Base-by-base conservation (phyloP, 2,329 filamentous ascomycete genomes). In the Penicillium decumbens region DNA sequence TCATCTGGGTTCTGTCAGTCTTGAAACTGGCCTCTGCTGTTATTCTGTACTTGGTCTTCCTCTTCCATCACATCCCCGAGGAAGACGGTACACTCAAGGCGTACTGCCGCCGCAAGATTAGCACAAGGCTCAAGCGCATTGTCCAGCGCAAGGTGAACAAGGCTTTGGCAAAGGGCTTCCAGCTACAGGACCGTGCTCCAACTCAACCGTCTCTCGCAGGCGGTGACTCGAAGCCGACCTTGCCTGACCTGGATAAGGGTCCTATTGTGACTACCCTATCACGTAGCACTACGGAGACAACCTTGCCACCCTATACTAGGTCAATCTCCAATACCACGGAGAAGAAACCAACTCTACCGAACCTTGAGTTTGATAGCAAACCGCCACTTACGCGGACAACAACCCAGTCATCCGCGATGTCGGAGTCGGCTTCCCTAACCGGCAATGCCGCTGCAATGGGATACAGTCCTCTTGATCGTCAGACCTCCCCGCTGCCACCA, bases 81-180 rank as follows among this genome's bases (percentile, higher is more conserved):
- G 77, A 82, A 9, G 90, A 96, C 63, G 89, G 89, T 5, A 85
- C 87, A 6, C 77, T 98, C 27, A 82, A 83, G 4, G 84, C 84
- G 24, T 98, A 95, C 73, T 97, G 93, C 67, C 86, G 88, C 54
- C 85, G 90, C 40, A 97, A 97, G 75, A 85, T 95, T 67, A 95
- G 95, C 72, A 85, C 82, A 62, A 80, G 90, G 58, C 78, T 98
- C 58, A 87, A 87, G 64, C 83, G 83, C 59, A 93, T 97, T 57
- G 91, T 97, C 3, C 83, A 84, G 47, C 80, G 77, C 62, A 96
- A 93, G 72, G 88, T 95, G 62, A 89, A 93, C 72, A 91, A 89
- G 68, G 92, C 90, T 0, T 73, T 97, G 24, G 87, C 85, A 44
- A 89, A 90, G 61, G 87, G 93, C 45, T 84, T 83, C 47, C 72